Evolutionary conservation across 805 yeast species (phyloP).

Genomic region (Cyberlindnera saturnus): DNA sequence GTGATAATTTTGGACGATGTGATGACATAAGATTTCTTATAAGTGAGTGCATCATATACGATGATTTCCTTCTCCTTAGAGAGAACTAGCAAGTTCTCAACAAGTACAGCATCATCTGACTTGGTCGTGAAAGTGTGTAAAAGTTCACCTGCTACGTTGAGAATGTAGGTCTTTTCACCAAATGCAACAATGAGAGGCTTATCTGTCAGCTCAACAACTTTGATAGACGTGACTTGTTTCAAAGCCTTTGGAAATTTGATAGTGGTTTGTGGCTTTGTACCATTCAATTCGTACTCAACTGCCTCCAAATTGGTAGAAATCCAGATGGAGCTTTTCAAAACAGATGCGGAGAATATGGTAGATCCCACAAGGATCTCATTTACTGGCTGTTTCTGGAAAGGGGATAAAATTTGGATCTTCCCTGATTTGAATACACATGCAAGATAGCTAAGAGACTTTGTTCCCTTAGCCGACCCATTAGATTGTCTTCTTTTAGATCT

Average conservation of each 20-base stretch:
- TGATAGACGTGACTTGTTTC: constrained; percentile 3
- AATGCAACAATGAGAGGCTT: not conserved
- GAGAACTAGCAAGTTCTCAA: constrained; percentile 4
- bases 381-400: constrained; percentile 32
- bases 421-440: constrained; percentile 31
- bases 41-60: not conserved
- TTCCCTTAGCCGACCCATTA: constrained; percentile 5
- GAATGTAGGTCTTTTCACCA: constrained; percentile 1
- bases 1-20: not conserved
- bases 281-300: constrained; percentile 13
- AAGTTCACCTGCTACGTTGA: not conserved
- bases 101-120: constrained; percentile 1
- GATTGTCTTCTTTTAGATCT: constrained; percentile 24
- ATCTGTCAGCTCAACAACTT: not conserved
- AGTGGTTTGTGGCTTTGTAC: constrained; percentile 9
- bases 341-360: constrained; percentile 14
- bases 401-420: constrained; percentile 39
- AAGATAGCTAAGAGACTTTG: constrained; percentile 20
- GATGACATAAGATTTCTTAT: not conserved
- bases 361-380: constrained; percentile 29
- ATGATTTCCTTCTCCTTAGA: not conserved
- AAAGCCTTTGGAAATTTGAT: constrained; percentile 11
- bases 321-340: constrained; percentile 23
- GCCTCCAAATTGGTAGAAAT: constrained; percentile 21
- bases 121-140: not conserved